Evolutionary conservation across 73 alveolate genomes (phyloP).

Genomic region (Paramecium tetraurelia): DNA sequence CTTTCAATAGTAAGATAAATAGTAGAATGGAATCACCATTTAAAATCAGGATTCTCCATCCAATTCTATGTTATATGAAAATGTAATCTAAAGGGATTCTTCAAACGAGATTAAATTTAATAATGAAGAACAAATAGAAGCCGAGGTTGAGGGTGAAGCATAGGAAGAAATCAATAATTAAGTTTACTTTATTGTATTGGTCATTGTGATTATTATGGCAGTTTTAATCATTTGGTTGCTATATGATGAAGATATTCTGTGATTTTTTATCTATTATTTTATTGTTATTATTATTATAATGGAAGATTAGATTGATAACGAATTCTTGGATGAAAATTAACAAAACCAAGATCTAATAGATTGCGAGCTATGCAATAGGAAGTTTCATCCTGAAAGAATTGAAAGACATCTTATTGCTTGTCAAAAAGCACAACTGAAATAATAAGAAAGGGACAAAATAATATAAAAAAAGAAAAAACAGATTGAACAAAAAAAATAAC

Average conservation of each 20-base stretch:
- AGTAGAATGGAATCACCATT: not conserved
- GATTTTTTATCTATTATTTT: not conserved
- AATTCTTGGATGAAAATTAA: not conserved
- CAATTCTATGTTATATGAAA: not conserved
- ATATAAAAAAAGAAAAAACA: not conserved
- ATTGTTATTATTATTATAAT: not conserved
- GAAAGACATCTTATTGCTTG: constrained; percentile 16
- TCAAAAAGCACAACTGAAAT: not conserved
- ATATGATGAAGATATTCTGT: constrained; percentile 9
- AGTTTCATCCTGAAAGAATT: constrained; percentile 39
- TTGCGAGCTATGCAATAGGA: not conserved
- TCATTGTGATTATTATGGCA: not conserved
- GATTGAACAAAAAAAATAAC: not conserved
- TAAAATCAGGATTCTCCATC: not conserved
- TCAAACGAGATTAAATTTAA: not conserved
- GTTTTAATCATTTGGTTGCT: not conserved
- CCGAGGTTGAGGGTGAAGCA: not conserved
- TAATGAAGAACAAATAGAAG: not conserved
- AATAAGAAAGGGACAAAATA: constrained; percentile 19
- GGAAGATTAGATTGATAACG: constrained; percentile 20
- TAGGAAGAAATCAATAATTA: not conserved
- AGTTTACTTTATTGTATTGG: not conserved
- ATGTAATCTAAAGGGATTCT: not conserved
- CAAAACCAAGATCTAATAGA: not conserved
- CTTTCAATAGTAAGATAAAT: not conserved